Evolutionary conservation across 805 yeast species (phyloP), one percentile per base, ranked within the genome.

Genomic region (Candida andamanensis): DNA sequence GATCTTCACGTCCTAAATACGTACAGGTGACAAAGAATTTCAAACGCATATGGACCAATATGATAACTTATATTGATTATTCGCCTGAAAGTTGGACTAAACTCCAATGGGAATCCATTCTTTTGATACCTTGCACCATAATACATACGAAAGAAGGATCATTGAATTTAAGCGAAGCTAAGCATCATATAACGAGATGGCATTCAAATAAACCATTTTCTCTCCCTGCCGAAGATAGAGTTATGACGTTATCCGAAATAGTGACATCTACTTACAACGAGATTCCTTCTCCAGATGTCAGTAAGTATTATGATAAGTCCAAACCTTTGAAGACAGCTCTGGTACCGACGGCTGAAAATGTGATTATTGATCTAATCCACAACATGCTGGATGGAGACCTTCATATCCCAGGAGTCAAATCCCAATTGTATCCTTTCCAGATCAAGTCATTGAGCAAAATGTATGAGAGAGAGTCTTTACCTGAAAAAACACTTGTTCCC

Each of bases 361-460:
- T 35, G 10, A 37, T 58, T 6, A 34, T 44, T 3, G 24, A 33
- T 8, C 29, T 50, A 8, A 28, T 51, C 8, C 38, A 40, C 9
- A 36, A 36, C 19, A 42, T 40, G 42, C 39, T 37, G 36, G 47
- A 39, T 5, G 40, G 41, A 4, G 26, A 39, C 10, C 30, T 14
- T 14, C 11, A 25, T 6, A 27, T 49, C 31, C 31, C 39, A 1
- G 85, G 85, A 0, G 56, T 80, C 30, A 63, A 55, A 26, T 67
- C 81, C 13, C 36, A 42, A 1, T 54, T 80, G 9, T 80, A 78
- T 45, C 63, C 65, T 3, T 80, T 77, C 44, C 87, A 80, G 48
- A 49, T 67, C n/a, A 65, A 72, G 30, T 77, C 86, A 0, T 62
- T 80, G 5, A 64, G 71, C 2, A 73, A 70, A 42, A 80, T 80